A percentile compares a stretch with the other conserved stretches of the same genome.
phyloP scores from a whole-genome alignment of 2,329 filamentous ascomycete species.

The Sporothrix brunneoviolacea region DNA sequence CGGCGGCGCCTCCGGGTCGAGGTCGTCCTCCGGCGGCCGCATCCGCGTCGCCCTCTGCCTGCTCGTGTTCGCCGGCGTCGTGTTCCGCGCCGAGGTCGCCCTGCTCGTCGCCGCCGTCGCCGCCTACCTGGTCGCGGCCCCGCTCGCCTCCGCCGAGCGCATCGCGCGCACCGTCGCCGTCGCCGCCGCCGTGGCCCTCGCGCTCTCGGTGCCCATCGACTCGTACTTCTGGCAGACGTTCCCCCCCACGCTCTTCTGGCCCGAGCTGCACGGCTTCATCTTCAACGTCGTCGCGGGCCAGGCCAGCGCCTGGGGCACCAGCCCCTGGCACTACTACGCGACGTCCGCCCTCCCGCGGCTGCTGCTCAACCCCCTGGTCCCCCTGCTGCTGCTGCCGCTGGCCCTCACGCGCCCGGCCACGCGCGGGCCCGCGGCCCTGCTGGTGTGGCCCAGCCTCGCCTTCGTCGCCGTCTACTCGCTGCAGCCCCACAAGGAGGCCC shows the following conservation, averaged over 20 bases:
- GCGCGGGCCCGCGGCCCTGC: conserved; percentile 33
- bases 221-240: conserved; percentile 72
- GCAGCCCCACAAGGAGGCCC: conserved; percentile 92
- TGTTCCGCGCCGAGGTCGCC: conserved; percentile 87
- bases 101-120: conserved; percentile 67
- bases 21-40: too few relatives aligned
- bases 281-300: conserved; percentile 85
- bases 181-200: conserved; percentile 60
- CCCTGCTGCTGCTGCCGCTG: conserved; percentile 47
- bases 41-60: conserved; percentile 63
- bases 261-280: conserved; percentile 80
- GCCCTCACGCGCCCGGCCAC: conserved; percentile 44
- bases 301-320: conserved; percentile 80
- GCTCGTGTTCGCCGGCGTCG: conserved; percentile 69
- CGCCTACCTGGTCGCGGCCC: conserved; percentile 53
- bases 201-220: conserved; percentile 68
- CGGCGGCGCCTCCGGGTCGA: neutral
- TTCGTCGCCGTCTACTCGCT: conserved; percentile 79
- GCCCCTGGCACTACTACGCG: conserved; percentile 83
- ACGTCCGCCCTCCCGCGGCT: conserved; percentile 73
- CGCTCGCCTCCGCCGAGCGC: conserved; percentile 39
- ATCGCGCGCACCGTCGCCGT: conserved; percentile 61
- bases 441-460: conserved; percentile 59
- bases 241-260: conserved; percentile 67
- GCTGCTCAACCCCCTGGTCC: conserved; percentile 67